phyloP scores from a whole-genome alignment of 352 stramenopile species.

The Phytophthora sp. region DNA sequence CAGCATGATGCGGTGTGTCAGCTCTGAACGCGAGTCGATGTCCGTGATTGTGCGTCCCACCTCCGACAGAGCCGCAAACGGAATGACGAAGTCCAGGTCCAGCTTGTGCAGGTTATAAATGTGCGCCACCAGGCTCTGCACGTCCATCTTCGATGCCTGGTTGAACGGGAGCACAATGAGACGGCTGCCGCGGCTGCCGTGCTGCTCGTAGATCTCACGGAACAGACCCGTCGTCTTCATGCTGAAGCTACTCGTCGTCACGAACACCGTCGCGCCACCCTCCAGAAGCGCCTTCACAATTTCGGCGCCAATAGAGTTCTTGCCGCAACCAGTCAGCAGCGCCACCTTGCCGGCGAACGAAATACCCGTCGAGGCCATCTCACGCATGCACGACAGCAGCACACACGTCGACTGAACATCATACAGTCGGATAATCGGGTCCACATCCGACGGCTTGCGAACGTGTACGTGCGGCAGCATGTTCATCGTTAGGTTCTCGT shows the following conservation, averaged over 20 bases:
- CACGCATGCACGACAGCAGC: constrained; percentile 82
- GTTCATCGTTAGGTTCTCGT: constrained; percentile 73
- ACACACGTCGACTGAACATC: constrained; percentile 83
- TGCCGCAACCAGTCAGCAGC: constrained; percentile 84
- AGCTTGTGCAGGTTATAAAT: constrained; percentile 86
- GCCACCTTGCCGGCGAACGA: constrained; percentile 89
- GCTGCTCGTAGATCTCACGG: constrained; percentile 85
- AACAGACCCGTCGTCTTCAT: constrained; percentile 62
- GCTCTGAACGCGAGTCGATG: constrained; percentile 79
- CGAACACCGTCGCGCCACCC: constrained; percentile 85
- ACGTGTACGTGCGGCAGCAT: constrained; percentile 81
- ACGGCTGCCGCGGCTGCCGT: constrained; percentile 79
- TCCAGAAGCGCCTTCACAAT: constrained; percentile 87
- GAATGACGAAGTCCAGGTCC: constrained; percentile 87
- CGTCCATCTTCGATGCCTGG: constrained; percentile 82
- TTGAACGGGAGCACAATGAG: constrained; percentile 89
- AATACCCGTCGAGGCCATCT: constrained; percentile 84
- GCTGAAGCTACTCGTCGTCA: constrained; percentile 85
- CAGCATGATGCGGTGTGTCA: constrained; percentile 89
- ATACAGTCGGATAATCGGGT: constrained; percentile 82
- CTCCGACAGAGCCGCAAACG: constrained; percentile 88
- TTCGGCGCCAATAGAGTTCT: constrained; percentile 86
- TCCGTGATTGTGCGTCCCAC: constrained; percentile 78
- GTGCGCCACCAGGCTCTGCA: constrained; percentile 71
- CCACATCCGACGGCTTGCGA: constrained; percentile 72